phyloP scores from a whole-genome alignment of 306 rosid species.

The Amphicarpaea edgeworthii region DNA sequence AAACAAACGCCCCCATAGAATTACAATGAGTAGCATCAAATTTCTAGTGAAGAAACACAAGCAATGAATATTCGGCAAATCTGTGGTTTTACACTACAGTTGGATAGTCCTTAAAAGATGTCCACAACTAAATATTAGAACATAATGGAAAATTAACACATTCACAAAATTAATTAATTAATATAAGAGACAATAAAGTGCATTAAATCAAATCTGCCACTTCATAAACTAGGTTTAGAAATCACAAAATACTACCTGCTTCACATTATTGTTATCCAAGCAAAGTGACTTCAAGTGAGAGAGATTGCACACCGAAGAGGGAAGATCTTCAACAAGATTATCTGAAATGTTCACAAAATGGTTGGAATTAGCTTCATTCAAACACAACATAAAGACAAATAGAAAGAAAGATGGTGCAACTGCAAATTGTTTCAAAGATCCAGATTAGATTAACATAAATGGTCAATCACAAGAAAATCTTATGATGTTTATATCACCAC shows the following conservation, averaged over 20 bases:
- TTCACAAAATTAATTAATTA: not conserved
- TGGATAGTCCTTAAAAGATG: not conserved
- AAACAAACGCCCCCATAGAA: too few species aligned
- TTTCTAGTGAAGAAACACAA: not conserved
- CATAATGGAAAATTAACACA: slow-evolving; percentile 5
- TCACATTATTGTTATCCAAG: slow-evolving; percentile 82
- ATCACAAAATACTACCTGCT: slow-evolving; percentile 64
- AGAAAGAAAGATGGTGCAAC: slow-evolving; percentile 20
- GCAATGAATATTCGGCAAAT: not conserved
- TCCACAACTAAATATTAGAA: slow-evolving; percentile 7
- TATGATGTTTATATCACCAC: slow-evolving; percentile 16
- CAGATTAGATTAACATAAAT: slow-evolving; percentile 35
- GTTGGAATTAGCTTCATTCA: slow-evolving; percentile 38
- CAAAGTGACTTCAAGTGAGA: slow-evolving; percentile 83
- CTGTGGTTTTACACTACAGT: slow-evolving; percentile 28
- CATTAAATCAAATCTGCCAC: slow-evolving; percentile 27
- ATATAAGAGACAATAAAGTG: slow-evolving; percentile 20
- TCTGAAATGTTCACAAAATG: slow-evolving; percentile 60
- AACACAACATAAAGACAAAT: slow-evolving; percentile 35
- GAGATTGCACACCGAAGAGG: slow-evolving; percentile 86
- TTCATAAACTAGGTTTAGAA: slow-evolving; percentile 31
- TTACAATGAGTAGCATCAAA: slow-evolving; percentile 14
- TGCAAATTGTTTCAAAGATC: slow-evolving; percentile 18
- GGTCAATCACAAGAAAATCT: slow-evolving; percentile 30
- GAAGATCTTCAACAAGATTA: slow-evolving; percentile 83